Evolutionary conservation across 164 flowering plant species (phyloP).

Genomic region (Sextonia rubra): DNA sequence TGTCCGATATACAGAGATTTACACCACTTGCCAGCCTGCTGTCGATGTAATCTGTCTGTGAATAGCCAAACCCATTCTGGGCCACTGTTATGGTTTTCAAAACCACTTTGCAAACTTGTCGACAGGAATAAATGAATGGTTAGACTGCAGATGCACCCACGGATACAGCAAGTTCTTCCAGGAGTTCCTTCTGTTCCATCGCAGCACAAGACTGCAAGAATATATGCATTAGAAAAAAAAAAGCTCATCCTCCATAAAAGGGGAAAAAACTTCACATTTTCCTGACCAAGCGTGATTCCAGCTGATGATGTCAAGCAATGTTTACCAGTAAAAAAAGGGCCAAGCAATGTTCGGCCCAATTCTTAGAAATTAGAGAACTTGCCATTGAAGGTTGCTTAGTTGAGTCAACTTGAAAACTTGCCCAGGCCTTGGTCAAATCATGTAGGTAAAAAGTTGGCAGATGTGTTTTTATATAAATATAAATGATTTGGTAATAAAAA

Average conservation of each 20-base stretch:
- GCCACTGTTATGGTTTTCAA: background rate
- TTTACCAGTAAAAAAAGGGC: too few relatives aligned
- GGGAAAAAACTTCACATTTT: too few relatives aligned
- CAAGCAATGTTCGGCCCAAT: too few relatives aligned
- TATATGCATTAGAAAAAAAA: conserved; percentile 4
- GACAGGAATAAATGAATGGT: conserved; percentile 1
- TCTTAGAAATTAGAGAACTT: too few relatives aligned
- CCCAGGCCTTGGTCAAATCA: too few relatives aligned
- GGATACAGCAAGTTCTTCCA: conserved; percentile 84
- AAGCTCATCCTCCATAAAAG: background rate
- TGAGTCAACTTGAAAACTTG: too few relatives aligned
- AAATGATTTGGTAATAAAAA: too few relatives aligned
- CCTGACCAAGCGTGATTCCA: background rate
- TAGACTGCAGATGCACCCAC: conserved; percentile 38
- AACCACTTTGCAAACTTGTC: background rate
- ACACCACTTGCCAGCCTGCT: background rate
- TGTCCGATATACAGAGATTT: too few relatives aligned
- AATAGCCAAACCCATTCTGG: background rate
- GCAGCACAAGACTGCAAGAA: conserved; percentile 68
- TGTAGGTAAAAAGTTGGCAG: too few relatives aligned
- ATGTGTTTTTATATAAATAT: too few relatives aligned
- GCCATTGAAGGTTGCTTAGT: too few relatives aligned
- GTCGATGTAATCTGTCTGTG: background rate
- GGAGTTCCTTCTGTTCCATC: conserved; percentile 81
- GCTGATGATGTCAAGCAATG: background rate